phyloP scores from a whole-genome alignment of 1,139 yeast genomes.

The Yamadazyma dendronema region DNA sequence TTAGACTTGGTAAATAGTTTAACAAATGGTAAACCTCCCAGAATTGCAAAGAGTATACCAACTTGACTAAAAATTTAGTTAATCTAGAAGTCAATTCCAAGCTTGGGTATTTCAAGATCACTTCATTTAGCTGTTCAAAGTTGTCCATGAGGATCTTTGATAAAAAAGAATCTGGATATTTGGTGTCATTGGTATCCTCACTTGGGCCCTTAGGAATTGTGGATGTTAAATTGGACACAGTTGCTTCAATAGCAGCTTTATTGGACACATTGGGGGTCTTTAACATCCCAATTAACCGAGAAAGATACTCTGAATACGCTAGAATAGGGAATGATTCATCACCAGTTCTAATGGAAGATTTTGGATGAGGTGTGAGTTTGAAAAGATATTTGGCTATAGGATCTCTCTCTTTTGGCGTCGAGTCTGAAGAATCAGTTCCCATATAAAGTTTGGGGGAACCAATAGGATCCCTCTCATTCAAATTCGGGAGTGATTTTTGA shows the following conservation, averaged over 20 bases:
- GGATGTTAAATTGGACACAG: conserved; percentile 5
- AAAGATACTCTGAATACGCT: conserved; percentile 3
- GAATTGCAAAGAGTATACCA: conserved; percentile 39
- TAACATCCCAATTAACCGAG: not conserved
- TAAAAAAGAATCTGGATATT: conserved; percentile 38
- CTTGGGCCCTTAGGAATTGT: conserved; percentile 9
- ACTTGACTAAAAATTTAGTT: conserved; percentile 38
- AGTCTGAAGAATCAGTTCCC: not conserved
- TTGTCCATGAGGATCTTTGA: conserved; percentile 42
- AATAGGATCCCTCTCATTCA: not conserved
- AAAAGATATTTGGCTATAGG: conserved; percentile 31
- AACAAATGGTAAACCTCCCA: conserved; percentile 49
- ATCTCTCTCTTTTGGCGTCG: conserved; percentile 8
- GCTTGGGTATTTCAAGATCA: conserved; percentile 37
- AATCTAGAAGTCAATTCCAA: conserved; percentile 38
- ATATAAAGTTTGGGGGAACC: not conserved
- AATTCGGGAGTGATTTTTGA: not conserved
- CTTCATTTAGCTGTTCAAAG: conserved; percentile 27
- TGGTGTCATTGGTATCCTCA: not conserved
- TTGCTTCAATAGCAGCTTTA: conserved; percentile 3
- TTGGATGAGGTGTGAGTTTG: conserved; percentile 31
- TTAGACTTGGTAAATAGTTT: conserved; percentile 32
- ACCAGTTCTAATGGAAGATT: conserved; percentile 6
- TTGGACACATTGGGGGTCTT: not conserved
- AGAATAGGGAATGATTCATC: conserved; percentile 1